Percentiles rank a stretch among this genome's conserved stretches.
Evolutionary conservation across 2,329 filamentous ascomycete species (phyloP).

Genomic region (Xylariales sp.): DNA sequence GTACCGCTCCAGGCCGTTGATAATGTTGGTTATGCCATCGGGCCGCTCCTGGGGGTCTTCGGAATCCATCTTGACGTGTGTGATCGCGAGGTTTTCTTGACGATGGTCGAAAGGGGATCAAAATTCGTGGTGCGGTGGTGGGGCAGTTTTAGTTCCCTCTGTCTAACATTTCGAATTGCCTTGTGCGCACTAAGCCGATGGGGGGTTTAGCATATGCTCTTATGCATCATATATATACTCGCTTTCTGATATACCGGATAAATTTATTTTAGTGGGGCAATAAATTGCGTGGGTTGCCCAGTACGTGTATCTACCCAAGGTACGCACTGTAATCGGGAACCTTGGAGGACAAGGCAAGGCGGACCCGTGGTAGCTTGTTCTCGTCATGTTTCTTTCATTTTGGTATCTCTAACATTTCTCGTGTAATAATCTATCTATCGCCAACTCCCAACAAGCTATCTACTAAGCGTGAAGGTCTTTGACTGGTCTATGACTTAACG

Average conservation of each 20-base stretch:
- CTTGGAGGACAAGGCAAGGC: background rate
- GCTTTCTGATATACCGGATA: constrained; percentile 10
- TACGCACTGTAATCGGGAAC: background rate
- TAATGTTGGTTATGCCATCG: constrained; percentile 90
- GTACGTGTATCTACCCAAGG: too few relatives aligned
- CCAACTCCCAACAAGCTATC: constrained; percentile 17
- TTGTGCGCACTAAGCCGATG: constrained; percentile 44
- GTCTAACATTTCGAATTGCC: constrained; percentile 45
- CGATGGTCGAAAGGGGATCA: constrained; percentile 43
- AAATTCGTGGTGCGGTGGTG: constrained; percentile 46
- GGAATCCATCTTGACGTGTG: constrained; percentile 66
- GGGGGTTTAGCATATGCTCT: constrained; percentile 26
- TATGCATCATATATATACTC: constrained; percentile 14
- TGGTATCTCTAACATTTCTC: constrained; percentile 36
- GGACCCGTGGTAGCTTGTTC: background rate
- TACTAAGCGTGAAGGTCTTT: constrained; percentile 7
- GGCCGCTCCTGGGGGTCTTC: constrained; percentile 94
- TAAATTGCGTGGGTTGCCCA: background rate
- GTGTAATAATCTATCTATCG: constrained; percentile 34
- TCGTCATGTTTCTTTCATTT: constrained; percentile 15
- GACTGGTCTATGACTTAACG: constrained; percentile 64
- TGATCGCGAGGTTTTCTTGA: constrained; percentile 44
- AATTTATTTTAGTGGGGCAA: constrained; percentile 15
- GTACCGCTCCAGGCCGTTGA: constrained; percentile 97
- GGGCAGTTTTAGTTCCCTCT: constrained; percentile 35